phyloP scores from a whole-genome alignment of 495 filamentous ascomycete genomes.

The Mytilinidion resinicola region DNA sequence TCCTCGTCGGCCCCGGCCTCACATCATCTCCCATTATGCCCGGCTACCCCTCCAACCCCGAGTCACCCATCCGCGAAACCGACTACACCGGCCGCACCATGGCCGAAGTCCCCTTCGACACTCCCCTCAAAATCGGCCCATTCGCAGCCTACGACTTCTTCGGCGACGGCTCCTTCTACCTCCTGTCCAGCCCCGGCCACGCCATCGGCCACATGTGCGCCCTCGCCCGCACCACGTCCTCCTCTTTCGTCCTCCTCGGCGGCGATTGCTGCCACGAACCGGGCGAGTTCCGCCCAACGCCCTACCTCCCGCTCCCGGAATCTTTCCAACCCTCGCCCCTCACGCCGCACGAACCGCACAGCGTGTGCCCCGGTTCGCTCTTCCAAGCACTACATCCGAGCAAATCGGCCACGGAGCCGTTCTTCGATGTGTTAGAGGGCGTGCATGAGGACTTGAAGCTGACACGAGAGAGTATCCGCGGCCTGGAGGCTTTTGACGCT shows the following conservation, averaged over 20 bases:
- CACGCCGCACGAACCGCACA: slow-evolving; percentile 1
- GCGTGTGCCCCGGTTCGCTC: slow-evolving; percentile 37
- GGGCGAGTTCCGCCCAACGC: slow-evolving; percentile 46
- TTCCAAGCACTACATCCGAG: slow-evolving; percentile 34
- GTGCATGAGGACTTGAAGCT: background rate
- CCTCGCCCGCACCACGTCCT: slow-evolving; percentile 46
- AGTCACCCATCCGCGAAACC: slow-evolving; percentile 16
- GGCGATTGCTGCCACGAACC: slow-evolving; percentile 49
- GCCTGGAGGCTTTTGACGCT: slow-evolving; percentile 1
- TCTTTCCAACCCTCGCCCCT: slow-evolving; percentile 40
- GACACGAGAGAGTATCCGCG: background rate
- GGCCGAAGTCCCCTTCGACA: slow-evolving; percentile 19
- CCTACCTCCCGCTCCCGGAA: slow-evolving; percentile 42
- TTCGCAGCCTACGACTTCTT: slow-evolving; percentile 37
- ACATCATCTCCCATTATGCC: slow-evolving; percentile 9
- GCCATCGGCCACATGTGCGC: slow-evolving; percentile 50
- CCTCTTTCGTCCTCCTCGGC: slow-evolving; percentile 48
- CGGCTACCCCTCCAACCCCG: slow-evolving; percentile 18
- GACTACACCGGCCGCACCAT: slow-evolving; percentile 19
- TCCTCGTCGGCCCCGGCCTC: slow-evolving; percentile 23
- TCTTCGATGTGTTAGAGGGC: slow-evolving; percentile 32
- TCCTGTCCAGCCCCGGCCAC: slow-evolving; percentile 50
- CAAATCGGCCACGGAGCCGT: slow-evolving; percentile 26
- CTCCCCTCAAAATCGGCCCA: slow-evolving; percentile 21
- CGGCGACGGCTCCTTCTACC: slow-evolving; percentile 50